Conservation (phyloP, 2,329 filamentous ascomycete genomes). For the Epichloe sibirici region DNA sequence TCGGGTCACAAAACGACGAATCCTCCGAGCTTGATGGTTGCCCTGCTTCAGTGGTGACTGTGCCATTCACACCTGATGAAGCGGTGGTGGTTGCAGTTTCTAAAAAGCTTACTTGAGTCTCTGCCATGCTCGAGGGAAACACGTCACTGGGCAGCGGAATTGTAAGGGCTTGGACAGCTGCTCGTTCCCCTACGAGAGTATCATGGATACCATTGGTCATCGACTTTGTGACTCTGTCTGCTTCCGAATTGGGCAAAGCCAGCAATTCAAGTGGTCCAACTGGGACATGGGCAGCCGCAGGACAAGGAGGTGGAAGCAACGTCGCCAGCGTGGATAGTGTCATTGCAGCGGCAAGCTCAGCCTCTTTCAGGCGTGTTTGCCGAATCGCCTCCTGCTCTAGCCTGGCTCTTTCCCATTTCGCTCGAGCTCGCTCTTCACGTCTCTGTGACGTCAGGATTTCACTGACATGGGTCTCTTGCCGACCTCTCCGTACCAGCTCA, state of each 20-base stretch:
- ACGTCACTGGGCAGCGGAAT: neutral
- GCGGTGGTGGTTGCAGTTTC: neutral
- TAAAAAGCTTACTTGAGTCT: neutral
- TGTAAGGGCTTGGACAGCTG: neutral
- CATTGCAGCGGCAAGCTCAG: slow-evolving; percentile 16
- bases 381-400: slow-evolving; percentile 77
- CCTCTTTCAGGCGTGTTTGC: slow-evolving; percentile 43
- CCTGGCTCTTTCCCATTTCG: slow-evolving; percentile 87
- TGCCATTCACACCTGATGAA: neutral
- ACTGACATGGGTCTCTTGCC: slow-evolving; percentile 55
- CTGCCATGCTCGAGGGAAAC: neutral
- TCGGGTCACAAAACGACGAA: slow-evolving; percentile 9
- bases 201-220: neutral
- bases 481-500: slow-evolving; percentile 60
- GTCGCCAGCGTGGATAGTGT: slow-evolving; percentile 7
- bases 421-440: slow-evolving; percentile 66
- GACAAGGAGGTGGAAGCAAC: neutral
- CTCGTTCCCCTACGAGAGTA: neutral
- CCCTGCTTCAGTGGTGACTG: neutral
- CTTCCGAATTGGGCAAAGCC: slow-evolving; percentile 5
- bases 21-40: neutral
- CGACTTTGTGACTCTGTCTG: neutral
- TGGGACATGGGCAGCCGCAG: slow-evolving; percentile 18
- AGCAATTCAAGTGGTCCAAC: slow-evolving; percentile 35
- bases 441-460: slow-evolving; percentile 70